Conservation (phyloP, 2,329 filamentous ascomycete genomes). For the Byssothecium circinans region DNA sequence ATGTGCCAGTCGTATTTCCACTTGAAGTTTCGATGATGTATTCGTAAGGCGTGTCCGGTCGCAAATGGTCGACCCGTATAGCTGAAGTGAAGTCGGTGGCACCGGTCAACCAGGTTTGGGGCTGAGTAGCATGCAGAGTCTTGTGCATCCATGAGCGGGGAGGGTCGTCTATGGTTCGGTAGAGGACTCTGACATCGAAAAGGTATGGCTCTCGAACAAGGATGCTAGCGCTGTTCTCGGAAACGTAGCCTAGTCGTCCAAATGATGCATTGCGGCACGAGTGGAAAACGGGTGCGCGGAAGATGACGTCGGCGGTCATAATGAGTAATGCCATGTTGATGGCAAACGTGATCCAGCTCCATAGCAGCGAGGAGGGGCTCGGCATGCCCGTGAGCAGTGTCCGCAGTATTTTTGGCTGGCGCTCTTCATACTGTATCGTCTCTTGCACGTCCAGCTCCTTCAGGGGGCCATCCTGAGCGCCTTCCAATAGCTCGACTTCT, state of each 20-base stretch:
- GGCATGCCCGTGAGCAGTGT: conserved; percentile 77
- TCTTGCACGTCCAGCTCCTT: conserved; percentile 63
- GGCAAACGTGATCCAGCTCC: conserved; percentile 68
- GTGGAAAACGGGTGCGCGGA: conserved; percentile 70
- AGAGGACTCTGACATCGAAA: conserved; percentile 58
- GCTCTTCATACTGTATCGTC: conserved; percentile 61
- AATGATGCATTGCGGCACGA: conserved; percentile 78
- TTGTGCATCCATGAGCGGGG: conserved; percentile 37
- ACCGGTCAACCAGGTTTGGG: conserved; percentile 61
- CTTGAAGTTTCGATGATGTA: conserved; percentile 69
- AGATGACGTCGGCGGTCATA: conserved; percentile 76
- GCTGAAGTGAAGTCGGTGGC: conserved; percentile 81
- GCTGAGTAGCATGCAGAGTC: conserved; percentile 33
- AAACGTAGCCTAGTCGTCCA: conserved; percentile 84
- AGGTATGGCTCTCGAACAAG: conserved; percentile 82
- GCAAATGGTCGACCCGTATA: conserved; percentile 67
- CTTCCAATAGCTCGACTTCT: conserved; percentile 45
- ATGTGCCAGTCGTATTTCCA: conserved; percentile 82
- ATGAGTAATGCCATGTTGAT: conserved; percentile 71
- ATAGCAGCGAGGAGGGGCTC: conserved; percentile 66
- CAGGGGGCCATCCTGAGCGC: conserved; percentile 36
- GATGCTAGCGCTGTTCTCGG: conserved; percentile 74
- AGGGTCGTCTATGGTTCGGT: conserved; percentile 32
- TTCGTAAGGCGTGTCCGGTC: conserved; percentile 74
- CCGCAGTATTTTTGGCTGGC: conserved; percentile 58